These are phyloP conservation scores for Zangia roseola DNA, from an alignment of 768 basidiomycete species.

Conservation along the genomic window DNA sequence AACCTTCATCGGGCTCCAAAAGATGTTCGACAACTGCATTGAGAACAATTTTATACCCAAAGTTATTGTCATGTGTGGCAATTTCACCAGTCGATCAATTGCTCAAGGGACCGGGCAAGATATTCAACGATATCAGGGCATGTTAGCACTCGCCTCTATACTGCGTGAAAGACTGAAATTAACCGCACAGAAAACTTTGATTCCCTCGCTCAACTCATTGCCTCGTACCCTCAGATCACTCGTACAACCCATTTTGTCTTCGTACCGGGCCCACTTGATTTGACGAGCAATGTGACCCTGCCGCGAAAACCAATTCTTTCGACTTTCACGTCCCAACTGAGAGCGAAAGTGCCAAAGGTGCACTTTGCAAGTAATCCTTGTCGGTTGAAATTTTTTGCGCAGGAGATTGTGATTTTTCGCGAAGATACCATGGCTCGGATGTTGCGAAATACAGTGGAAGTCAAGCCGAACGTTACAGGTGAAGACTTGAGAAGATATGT, in stretches of 20 bases:
- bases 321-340: constrained; percentile 67
- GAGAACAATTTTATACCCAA: constrained; percentile 86
- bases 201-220: constrained; percentile 79
- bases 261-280: constrained; percentile 91
- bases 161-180: constrained; percentile 1
- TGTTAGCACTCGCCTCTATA: constrained; percentile 1
- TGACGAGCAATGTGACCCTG: constrained; percentile 74
- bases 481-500: constrained; percentile 90
- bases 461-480: constrained; percentile 76
- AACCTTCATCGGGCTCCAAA: constrained; percentile 74
- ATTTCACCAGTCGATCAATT: constrained; percentile 86
- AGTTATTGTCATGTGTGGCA: constrained; percentile 90
- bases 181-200: constrained; percentile 79
- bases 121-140: constrained; percentile 85
- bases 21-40: constrained; percentile 87
- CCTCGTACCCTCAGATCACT: constrained; percentile 74
- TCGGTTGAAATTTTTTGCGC: constrained; percentile 90
- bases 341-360: constrained; percentile 70
- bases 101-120: constrained; percentile 75
- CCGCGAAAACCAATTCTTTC: constrained; percentile 83
- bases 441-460: constrained; percentile 86
- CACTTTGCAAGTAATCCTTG: constrained; percentile 91
- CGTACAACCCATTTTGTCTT: constrained; percentile 87
- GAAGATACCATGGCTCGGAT: constrained; percentile 93
- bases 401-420: constrained; percentile 92